Conservation (phyloP, 2,329 filamentous ascomycete genomes). For the Hypocreales sp. region DNA sequence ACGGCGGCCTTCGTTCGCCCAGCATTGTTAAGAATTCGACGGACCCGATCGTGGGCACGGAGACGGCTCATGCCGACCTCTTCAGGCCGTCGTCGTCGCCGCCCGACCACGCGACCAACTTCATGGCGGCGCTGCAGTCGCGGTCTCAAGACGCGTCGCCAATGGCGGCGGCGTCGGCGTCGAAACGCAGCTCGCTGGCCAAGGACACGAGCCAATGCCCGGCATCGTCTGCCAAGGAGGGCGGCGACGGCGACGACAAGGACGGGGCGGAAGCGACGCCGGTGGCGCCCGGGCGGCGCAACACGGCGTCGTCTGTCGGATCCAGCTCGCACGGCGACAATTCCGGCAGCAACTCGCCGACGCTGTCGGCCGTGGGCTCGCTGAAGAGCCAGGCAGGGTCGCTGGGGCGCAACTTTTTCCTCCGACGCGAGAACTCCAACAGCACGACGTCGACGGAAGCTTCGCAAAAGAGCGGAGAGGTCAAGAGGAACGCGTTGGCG, state of each 20-base stretch:
- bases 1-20: conserved; percentile 17
- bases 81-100: conserved; percentile 40
- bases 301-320: conserved; percentile 21
- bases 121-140: conserved; percentile 54
- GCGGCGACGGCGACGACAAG: conserved; percentile 21
- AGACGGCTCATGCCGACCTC: conserved; percentile 50
- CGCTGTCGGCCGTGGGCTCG: conserved; percentile 19
- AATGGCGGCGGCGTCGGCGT: conserved; percentile 21
- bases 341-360: conserved; percentile 9
- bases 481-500: conserved; percentile 34
- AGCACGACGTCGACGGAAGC: conserved; percentile 20
- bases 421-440: conserved; percentile 21
- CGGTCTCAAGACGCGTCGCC: conserved; percentile 42
- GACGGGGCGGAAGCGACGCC: conserved; percentile 13
- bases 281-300: conserved; percentile 14
- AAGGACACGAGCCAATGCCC: conserved; percentile 33
- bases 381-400: conserved; percentile 24
- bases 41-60: conserved; percentile 50
- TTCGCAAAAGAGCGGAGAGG: conserved; percentile 16
- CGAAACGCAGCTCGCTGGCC: conserved; percentile 19
- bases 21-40: conserved; percentile 30
- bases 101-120: conserved; percentile 43
- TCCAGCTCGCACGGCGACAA: conserved; percentile 11
- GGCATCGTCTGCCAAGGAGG: conserved; percentile 30
- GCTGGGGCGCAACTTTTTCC: conserved; percentile 23